Conservation (phyloP, 768 basidiomycete species). For the Flagelloscypha sp. region DNA sequence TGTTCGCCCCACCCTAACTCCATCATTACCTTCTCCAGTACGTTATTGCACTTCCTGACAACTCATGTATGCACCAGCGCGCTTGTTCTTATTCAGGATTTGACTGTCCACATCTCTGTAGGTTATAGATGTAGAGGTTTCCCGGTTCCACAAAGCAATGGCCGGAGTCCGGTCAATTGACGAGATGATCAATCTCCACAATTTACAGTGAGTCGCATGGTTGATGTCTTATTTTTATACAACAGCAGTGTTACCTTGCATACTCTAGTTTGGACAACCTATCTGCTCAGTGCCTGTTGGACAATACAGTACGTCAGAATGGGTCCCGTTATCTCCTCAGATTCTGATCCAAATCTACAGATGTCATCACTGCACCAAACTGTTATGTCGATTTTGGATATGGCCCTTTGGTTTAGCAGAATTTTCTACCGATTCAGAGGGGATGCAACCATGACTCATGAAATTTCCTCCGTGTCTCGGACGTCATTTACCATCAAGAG, state of each 20-base stretch:
- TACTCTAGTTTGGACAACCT: slow-evolving; percentile 49
- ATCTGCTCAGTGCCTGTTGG: slow-evolving; percentile 55
- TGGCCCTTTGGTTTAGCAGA: slow-evolving; percentile 62
- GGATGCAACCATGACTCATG: slow-evolving; percentile 50
- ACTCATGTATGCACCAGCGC: slow-evolving; percentile 46
- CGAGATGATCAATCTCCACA: slow-evolving; percentile 64
- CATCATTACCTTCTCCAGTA: slow-evolving; percentile 28
- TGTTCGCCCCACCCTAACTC: slow-evolving; percentile 1
- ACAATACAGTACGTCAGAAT: slow-evolving; percentile 40
- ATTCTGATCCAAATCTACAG: slow-evolving; percentile 25
- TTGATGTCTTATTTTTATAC: neutral
- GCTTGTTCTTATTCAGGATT: neutral
- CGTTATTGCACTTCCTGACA: slow-evolving; percentile 60
- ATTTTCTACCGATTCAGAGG: slow-evolving; percentile 54
- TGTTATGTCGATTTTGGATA: slow-evolving; percentile 64
- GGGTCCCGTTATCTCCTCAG: neutral
- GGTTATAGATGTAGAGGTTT: slow-evolving; percentile 62
- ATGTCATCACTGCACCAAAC: slow-evolving; percentile 56
- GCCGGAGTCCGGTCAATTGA: slow-evolving; percentile 55
- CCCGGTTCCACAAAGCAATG: slow-evolving; percentile 51
- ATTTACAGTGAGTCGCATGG: slow-evolving; percentile 55
- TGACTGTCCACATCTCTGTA: slow-evolving; percentile 18
- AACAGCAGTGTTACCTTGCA: slow-evolving; percentile 2
- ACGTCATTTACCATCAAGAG: slow-evolving; percentile 44
- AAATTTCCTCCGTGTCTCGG: slow-evolving; percentile 38